phyloP scores from a whole-genome alignment of 345 rosid species.

The Combretum micranthum region DNA sequence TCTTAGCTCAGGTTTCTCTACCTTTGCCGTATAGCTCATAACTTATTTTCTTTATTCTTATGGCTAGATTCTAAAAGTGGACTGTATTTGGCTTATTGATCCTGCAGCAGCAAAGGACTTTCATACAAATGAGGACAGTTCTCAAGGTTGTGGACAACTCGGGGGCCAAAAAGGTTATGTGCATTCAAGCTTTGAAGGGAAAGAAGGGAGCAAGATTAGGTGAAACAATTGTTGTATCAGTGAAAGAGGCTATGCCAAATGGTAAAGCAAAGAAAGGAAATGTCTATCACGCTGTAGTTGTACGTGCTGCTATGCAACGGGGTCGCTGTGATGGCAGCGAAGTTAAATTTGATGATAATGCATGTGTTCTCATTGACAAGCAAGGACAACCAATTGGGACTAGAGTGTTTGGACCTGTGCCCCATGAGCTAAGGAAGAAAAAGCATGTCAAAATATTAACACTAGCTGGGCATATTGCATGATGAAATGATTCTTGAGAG shows the following conservation, averaged over 20 bases:
- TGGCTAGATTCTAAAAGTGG: too few relatives aligned
- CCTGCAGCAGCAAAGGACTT: slow-evolving; percentile 57
- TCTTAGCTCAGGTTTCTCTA: too few relatives aligned
- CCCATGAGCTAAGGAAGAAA: slow-evolving; percentile 87
- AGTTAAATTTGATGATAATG: slow-evolving; percentile 88
- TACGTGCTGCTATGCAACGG: slow-evolving; percentile 80
- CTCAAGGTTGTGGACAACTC: slow-evolving; percentile 89
- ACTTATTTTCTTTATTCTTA: too few relatives aligned
- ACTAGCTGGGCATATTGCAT: slow-evolving; percentile 78
- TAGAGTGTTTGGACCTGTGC: slow-evolving; percentile 84
- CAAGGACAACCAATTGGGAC: slow-evolving; percentile 75
- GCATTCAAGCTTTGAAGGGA: slow-evolving; percentile 71
- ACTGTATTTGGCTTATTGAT: not conserved
- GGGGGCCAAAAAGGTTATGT: slow-evolving; percentile 83
- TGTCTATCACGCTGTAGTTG: slow-evolving; percentile 72
- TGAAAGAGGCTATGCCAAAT: slow-evolving; percentile 86
- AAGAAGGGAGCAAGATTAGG: slow-evolving; percentile 81
- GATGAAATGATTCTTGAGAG: slow-evolving; percentile 16
- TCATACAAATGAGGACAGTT: slow-evolving; percentile 85
- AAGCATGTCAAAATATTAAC: slow-evolving; percentile 82
- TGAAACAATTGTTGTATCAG: slow-evolving; percentile 75
- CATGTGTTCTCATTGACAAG: slow-evolving; percentile 72
- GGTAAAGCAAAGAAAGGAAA: slow-evolving; percentile 96
- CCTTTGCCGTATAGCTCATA: too few relatives aligned
- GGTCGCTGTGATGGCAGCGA: slow-evolving; percentile 89